phyloP scores from a whole-genome alignment of 352 stramenopile species.

The Pythium plurisporium region DNA sequence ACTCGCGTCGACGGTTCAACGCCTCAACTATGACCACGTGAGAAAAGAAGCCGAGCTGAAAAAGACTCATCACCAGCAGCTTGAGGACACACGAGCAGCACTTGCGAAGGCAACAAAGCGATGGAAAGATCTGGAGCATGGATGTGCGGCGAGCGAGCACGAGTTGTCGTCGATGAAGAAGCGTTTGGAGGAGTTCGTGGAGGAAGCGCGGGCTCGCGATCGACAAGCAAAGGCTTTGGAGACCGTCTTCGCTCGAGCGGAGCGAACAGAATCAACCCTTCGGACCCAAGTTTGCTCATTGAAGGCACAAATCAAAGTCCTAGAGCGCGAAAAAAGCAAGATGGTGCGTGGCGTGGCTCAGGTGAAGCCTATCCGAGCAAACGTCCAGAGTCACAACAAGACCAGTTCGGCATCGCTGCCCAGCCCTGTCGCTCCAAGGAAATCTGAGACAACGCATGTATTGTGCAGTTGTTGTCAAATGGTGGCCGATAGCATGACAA shows the following conservation, averaged over 20 bases:
- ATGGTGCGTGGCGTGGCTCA: background rate
- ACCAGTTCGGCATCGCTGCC: too few relatives aligned
- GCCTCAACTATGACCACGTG: conserved; percentile 27
- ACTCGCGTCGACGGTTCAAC: conserved; percentile 24
- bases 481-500: conserved; percentile 10
- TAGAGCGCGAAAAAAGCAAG: conserved; percentile 25
- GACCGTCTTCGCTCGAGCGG: conserved; percentile 23
- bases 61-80: conserved; percentile 20
- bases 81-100: conserved; percentile 25
- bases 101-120: conserved; percentile 26
- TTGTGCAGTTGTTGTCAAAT: conserved; percentile 11
- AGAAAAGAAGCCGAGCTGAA: conserved; percentile 25
- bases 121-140: conserved; percentile 19
- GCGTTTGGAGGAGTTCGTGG: conserved; percentile 18
- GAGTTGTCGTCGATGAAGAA: conserved; percentile 13
- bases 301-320: conserved; percentile 20
- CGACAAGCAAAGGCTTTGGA: conserved; percentile 21
- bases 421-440: background rate
- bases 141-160: conserved; percentile 20
- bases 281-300: conserved; percentile 22
- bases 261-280: conserved; percentile 30
- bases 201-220: conserved; percentile 4
- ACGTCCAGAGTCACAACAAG: too few relatives aligned
- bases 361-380: too few relatives aligned
- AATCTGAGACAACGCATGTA: background rate